Conservation (phyloP, 2,329 filamentous ascomycete species). For the Penicillium hordei region DNA sequence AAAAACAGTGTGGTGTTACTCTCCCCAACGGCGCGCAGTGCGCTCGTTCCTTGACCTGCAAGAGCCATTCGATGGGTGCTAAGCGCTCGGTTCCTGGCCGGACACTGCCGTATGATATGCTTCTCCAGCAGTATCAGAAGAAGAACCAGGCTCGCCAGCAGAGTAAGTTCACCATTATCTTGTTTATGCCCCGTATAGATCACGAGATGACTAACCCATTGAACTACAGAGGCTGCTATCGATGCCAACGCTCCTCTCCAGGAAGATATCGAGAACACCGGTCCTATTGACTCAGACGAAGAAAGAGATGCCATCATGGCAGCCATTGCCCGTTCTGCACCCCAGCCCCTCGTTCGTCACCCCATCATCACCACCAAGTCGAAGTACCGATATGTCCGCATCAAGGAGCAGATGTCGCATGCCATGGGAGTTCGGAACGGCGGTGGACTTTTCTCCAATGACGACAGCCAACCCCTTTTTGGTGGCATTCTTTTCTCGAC, state of each 20-base stretch:
- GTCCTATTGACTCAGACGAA: constrained; percentile 89
- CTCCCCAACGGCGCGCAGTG: constrained; percentile 83
- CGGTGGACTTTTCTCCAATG: constrained; percentile 47
- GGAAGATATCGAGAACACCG: constrained; percentile 78
- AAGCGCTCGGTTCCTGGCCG: constrained; percentile 85
- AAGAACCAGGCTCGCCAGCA: constrained; percentile 99
- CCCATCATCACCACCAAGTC: constrained; percentile 49
- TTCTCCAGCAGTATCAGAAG: constrained; percentile 85
- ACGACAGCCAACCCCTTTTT: constrained; percentile 31
- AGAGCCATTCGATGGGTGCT: constrained; percentile 91
- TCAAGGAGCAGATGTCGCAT: constrained; percentile 63
- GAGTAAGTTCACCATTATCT: constrained; percentile 58
- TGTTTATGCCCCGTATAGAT: constrained; percentile 19
- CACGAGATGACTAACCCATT: constrained; percentile 15
- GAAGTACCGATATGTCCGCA: constrained; percentile 62
- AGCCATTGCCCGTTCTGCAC: constrained; percentile 71
- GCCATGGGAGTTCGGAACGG: constrained; percentile 55
- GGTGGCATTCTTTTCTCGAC: constrained; percentile 38
- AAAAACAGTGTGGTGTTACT: constrained; percentile 86
- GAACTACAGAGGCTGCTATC: constrained; percentile 74
- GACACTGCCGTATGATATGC: constrained; percentile 87
- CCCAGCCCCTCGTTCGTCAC: constrained; percentile 72
- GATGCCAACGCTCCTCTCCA: constrained; percentile 90
- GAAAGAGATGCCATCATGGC: constrained; percentile 88
- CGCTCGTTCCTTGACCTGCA: constrained; percentile 86